A percentile compares a stretch with the other conserved stretches of the same genome.
Evolutionary conservation across 495 filamentous ascomycete species (phyloP).

Genomic region (Penicillium argentinense): DNA sequence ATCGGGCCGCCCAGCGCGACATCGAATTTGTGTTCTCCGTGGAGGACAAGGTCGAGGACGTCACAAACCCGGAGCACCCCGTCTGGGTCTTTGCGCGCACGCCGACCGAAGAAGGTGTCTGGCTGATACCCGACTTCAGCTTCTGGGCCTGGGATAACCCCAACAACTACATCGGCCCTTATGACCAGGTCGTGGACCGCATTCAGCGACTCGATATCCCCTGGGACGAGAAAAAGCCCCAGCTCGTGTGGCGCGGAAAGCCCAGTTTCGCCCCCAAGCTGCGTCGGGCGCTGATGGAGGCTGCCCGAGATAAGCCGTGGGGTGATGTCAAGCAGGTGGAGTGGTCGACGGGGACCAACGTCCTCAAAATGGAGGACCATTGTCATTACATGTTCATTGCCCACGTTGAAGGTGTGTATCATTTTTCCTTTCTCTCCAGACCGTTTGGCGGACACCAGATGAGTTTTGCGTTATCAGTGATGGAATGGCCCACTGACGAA

Average conservation of each 20-base stretch:
- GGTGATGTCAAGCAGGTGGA: slow-evolving; percentile 54
- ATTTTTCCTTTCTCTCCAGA: neutral
- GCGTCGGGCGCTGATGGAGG: slow-evolving; percentile 49
- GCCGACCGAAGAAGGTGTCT: slow-evolving; percentile 45
- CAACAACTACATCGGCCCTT: slow-evolving; percentile 57
- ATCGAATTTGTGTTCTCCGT: slow-evolving; percentile 61
- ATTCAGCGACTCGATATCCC: slow-evolving; percentile 34
- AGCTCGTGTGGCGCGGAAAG: slow-evolving; percentile 70
- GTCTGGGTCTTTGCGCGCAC: slow-evolving; percentile 54
- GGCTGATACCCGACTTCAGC: slow-evolving; percentile 78
- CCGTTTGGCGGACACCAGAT: too few species aligned
- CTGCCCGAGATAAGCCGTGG: slow-evolving; percentile 50
- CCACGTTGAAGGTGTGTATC: slow-evolving; percentile 54
- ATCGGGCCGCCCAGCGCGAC: slow-evolving; percentile 52
- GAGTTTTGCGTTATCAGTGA: too few species aligned
- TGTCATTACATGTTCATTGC: slow-evolving; percentile 59
- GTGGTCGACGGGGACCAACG: slow-evolving; percentile 42
- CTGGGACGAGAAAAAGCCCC: slow-evolving; percentile 51
- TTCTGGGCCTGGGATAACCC: slow-evolving; percentile 72
- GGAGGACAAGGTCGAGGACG: slow-evolving; percentile 50
- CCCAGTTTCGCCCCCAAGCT: slow-evolving; percentile 45
- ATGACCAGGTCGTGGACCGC: slow-evolving; percentile 55
- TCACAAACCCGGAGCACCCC: slow-evolving; percentile 43
- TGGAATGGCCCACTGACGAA: neutral
- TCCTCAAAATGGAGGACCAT: slow-evolving; percentile 53